Percentiles rank a stretch among this genome's conserved stretches.
These are phyloP conservation scores for Fusarium coicis DNA, from an alignment of 2,329 filamentous ascomycete species.

Conservation along the genomic window DNA sequence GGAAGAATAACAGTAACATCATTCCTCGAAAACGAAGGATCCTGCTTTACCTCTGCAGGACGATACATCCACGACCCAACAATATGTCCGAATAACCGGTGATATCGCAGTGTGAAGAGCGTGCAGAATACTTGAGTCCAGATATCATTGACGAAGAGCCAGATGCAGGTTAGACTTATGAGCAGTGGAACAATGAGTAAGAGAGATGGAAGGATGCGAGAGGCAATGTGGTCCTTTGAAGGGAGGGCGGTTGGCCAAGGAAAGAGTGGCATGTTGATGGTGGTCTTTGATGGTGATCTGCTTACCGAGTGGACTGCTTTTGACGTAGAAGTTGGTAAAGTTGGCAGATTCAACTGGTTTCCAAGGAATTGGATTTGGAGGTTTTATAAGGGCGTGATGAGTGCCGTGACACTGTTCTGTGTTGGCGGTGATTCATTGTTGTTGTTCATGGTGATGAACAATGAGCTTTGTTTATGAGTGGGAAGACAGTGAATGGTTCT, in stretches of 20 bases:
- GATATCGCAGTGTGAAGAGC: slow-evolving; percentile 55
- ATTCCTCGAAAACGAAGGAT: slow-evolving; percentile 46
- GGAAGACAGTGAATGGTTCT: neutral
- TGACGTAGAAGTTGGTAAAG: neutral
- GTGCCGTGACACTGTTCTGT: neutral
- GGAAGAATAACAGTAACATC: slow-evolving; percentile 65
- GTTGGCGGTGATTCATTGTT: neutral
- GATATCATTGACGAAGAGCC: slow-evolving; percentile 23
- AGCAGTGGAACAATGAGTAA: neutral
- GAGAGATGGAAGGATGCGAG: slow-evolving; percentile 7
- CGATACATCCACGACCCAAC: slow-evolving; percentile 54
- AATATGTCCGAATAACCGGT: slow-evolving; percentile 57
- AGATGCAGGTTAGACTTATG: slow-evolving; percentile 1
- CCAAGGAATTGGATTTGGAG: neutral
- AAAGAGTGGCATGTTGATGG: neutral
- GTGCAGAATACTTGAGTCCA: slow-evolving; percentile 37
- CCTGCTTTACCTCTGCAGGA: slow-evolving; percentile 42
- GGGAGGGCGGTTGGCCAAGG: neutral
- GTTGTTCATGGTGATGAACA: accelerated
- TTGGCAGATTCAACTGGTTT: neutral
- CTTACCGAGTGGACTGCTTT: neutral
- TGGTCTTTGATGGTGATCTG: neutral
- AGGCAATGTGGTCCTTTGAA: neutral
- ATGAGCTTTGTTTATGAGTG: neutral
- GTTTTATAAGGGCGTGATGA: neutral